Evolutionary conservation across 352 stramenopile genomes (phyloP).

Genomic region (Phytophthora citrophthora): DNA sequence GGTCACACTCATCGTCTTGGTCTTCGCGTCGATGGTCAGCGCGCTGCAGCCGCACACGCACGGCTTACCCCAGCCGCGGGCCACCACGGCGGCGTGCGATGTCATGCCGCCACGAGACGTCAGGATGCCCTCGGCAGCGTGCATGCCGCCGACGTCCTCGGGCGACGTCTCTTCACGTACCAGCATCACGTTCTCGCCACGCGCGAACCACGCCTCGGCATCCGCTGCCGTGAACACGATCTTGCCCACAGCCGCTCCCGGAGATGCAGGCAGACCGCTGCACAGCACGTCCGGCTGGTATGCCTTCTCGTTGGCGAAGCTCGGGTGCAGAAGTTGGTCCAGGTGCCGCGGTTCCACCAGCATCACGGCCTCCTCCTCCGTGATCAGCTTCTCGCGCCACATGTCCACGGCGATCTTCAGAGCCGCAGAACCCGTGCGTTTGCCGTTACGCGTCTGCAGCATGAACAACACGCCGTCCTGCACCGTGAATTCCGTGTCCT

Average conservation of each 20-base stretch:
- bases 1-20: constrained; percentile 24
- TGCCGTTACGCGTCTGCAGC: constrained; percentile 33
- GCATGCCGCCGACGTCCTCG: constrained; percentile 33
- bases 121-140: constrained; percentile 31
- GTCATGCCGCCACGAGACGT: constrained; percentile 37
- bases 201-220: constrained; percentile 25
- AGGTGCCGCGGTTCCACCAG: constrained; percentile 33
- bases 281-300: constrained; percentile 34
- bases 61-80: constrained; percentile 30
- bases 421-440: constrained; percentile 25
- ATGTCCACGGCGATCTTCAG: constrained; percentile 35
- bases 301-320: constrained; percentile 28
- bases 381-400: constrained; percentile 38
- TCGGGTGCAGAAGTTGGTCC: constrained; percentile 31
- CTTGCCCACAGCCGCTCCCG: constrained; percentile 31
- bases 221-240: constrained; percentile 33
- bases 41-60: constrained; percentile 30
- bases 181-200: constrained; percentile 31
- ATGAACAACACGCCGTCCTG: constrained; percentile 34
- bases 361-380: constrained; percentile 35
- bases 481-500: constrained; percentile 34
- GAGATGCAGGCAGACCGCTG: constrained; percentile 23
- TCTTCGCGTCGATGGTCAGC: constrained; percentile 26
- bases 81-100: constrained; percentile 27
- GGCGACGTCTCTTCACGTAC: constrained; percentile 30